Percentiles rank a stretch among this genome's conserved stretches.
phyloP scores from a whole-genome alignment of 2,329 filamentous ascomycete genomes.

The Taxawa tesnikishii region DNA sequence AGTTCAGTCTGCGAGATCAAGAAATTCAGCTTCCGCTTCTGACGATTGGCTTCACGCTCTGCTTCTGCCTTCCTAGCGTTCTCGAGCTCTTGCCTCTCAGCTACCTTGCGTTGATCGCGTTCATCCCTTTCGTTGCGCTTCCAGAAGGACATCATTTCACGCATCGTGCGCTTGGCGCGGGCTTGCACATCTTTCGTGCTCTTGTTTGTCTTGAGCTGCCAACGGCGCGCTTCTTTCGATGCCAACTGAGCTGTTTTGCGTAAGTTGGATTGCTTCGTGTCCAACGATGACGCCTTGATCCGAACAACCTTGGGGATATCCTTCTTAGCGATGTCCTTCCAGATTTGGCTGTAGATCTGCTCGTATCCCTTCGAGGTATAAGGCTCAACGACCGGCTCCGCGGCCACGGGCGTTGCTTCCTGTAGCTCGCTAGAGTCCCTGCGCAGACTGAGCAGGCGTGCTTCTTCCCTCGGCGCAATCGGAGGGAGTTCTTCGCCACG shows the following conservation, averaged over 20 bases:
- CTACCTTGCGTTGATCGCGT: conserved; percentile 82
- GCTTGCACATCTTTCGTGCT: conserved; percentile 96
- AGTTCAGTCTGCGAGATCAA: conserved; percentile 97
- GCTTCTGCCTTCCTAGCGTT: conserved; percentile 95
- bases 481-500: conserved; percentile 60
- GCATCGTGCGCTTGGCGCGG: conserved; percentile 93
- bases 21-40: conserved; percentile 98
- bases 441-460: conserved; percentile 17
- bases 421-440: conserved; percentile 33
- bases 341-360: conserved; percentile 95
- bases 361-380: conserved; percentile 78
- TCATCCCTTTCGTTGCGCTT: conserved; percentile 97
- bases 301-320: conserved; percentile 88
- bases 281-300: conserved; percentile 72
- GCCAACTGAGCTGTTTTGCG: conserved; percentile 96
- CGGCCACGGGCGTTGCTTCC: conserved; percentile 38
- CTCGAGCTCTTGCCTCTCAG: conserved; percentile 91
- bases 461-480: conserved; percentile 48
- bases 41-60: conserved; percentile 89
- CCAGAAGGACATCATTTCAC: conserved; percentile 99
- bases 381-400: conserved; percentile 22
- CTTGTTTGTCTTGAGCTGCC: conserved; percentile 97
- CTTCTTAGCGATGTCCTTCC: conserved; percentile 86
- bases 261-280: conserved; percentile 83
- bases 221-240: conserved; percentile 91